Evolutionary conservation across 139 green algal genomes (phyloP), one percentile per base, ranked within the genome.

Genomic region (Desmodesmus armatus): DNA sequence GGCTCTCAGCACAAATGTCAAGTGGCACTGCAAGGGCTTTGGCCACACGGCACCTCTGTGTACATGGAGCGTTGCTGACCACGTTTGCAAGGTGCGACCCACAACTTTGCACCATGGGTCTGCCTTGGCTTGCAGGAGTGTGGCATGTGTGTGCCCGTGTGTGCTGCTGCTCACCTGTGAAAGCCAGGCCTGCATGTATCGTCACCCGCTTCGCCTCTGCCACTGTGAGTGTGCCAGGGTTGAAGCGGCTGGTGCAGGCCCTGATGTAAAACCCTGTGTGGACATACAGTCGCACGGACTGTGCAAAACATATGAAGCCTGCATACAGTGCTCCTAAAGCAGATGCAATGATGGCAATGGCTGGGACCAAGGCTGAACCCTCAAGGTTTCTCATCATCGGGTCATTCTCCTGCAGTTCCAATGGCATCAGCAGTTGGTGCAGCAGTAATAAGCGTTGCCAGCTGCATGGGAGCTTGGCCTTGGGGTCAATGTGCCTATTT

Each of bases 301-400:
- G 76, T 41, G 66, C 80, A 60, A 85, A 85, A 47, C 80, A 85
- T 19, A 85, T 44, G 70, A 85, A 85, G n/a, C 44, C 70, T 21
- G 44, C 43, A 33, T 85, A 85, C 29, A 85, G 70, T 15, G 66
- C 79, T 2, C 66, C 80, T 44, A 85, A 49, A 3, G 80, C 80
- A 3, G 71, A n/a, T 4, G 47, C 66, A 17, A 85, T 41, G 0
- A 85, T 58, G 29, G 41, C 66, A n/a, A n/a, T 63, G 3, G 80
- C 66, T 23, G 37, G 65, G 25, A 69, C 66, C 65, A 85, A 47
- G 4, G 44, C 40, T 4, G 65, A 25, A 9, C 80, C 80, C 13
- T 41, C 15, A 1, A 79, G 27, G 66, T 85, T 23, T 3, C 33
- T 31, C 80, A 85, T 51, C 4, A 78, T 69, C 6, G 80, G 37